Evolutionary conservation across 768 basidiomycete genomes (phyloP), one percentile per base, ranked within the genome.

Genomic region (Trametes cinnabarina): DNA sequence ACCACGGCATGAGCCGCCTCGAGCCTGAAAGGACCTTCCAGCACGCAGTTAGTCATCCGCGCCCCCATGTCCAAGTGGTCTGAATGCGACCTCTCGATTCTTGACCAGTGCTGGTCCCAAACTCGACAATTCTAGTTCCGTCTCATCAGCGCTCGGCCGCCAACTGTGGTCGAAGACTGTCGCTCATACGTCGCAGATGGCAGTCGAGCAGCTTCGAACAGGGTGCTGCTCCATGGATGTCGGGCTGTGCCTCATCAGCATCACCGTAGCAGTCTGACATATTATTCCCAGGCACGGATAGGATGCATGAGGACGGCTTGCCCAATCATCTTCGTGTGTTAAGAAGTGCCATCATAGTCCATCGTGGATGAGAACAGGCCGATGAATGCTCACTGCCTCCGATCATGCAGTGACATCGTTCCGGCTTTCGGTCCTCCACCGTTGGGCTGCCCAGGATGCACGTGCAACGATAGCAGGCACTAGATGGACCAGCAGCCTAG

Each of bases 251-350:
- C 25, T 55, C 54, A 55, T 55, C 44, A 47, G 25, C n/a, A 55
- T 55, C 54, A 48, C 37, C 44, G 54, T 55, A 55, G 44, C 54
- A 47, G 44, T 37, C 25, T 48, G 46, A 54, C 52, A 43, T 52
- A 7, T 54, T 30, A 34, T 54, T 54, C 52, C 52, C 52, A 54
- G 42, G 26, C 49, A 25, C 37, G 39, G 37, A 28, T 23, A 25
- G 10, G 37, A 40, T 15, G n/a, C 28, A 47, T 35, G 47, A 34
- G 47, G 25, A 43, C 7, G 28, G 41, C 17, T 26, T 23, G 6
- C 32, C 40, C 40, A 11, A 19, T 51, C 37, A 51, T 30, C 25
- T 23, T 49, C 32, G 20, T n/a, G 19, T 32, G 17, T n/a, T n/a
- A n/a, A n/a, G 19, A 43, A 43, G 43, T 10, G 19, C 28, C 52